phyloP scores from a whole-genome alignment of 805 yeast species.

The Nakazawaea holstii region DNA sequence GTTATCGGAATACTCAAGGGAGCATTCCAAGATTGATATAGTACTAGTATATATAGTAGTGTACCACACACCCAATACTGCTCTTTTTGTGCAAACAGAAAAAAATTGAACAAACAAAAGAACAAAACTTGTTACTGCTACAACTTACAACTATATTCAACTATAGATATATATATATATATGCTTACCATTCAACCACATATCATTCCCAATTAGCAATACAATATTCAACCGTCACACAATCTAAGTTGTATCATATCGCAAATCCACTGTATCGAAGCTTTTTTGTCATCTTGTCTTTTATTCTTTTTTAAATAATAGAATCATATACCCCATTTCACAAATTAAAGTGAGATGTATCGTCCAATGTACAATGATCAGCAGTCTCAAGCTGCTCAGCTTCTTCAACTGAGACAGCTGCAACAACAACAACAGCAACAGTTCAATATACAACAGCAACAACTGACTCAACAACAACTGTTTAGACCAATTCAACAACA shows the following conservation, averaged over 20 bases:
- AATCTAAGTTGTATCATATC: too few relatives aligned
- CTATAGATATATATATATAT: too few relatives aligned
- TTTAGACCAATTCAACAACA: conserved; percentile 12
- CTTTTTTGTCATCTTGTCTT: too few relatives aligned
- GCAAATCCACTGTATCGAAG: not conserved
- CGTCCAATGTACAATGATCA: conserved; percentile 12
- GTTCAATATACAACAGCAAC: conserved; percentile 17
- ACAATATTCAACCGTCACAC: too few relatives aligned
- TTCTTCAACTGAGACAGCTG: conserved; percentile 13
- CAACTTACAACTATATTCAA: too few relatives aligned
- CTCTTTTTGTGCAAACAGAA: too few relatives aligned
- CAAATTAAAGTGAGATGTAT: conserved; percentile 3
- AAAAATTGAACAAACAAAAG: not conserved
- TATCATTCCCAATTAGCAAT: too few relatives aligned
- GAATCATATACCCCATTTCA: not conserved
- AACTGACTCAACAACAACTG: conserved; percentile 13
- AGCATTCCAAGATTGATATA: conserved; percentile 30
- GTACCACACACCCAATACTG: conserved; percentile 13
- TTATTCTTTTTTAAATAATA: too few relatives aligned
- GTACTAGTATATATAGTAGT: not conserved
- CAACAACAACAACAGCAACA: conserved; percentile 14
- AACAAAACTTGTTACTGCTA: too few relatives aligned
- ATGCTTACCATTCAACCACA: too few relatives aligned
- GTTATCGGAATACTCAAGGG: conserved; percentile 79
- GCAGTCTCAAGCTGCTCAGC: conserved; percentile 12